Conservation (phyloP, 2,329 filamentous ascomycete species). For the Chrysoporthe austroafricana region DNA sequence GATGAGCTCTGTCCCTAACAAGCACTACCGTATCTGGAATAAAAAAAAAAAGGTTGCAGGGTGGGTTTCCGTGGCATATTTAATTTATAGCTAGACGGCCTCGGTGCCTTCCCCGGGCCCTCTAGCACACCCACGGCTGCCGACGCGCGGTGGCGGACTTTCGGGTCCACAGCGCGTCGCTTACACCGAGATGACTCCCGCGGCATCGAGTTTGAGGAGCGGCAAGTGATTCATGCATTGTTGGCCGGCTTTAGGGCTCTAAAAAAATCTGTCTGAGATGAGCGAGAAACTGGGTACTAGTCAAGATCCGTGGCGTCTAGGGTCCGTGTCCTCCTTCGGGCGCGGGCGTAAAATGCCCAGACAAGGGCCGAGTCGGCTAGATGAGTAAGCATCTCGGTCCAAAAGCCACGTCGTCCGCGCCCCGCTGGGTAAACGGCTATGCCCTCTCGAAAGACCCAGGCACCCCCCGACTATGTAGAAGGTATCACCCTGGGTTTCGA, state of each 20-base stretch:
- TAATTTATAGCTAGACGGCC: neutral
- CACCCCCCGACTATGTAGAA: neutral
- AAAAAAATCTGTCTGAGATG: neutral
- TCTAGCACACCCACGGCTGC: neutral
- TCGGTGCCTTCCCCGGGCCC: neutral
- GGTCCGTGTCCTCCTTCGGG: neutral
- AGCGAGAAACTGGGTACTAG: neutral
- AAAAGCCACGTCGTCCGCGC: neutral
- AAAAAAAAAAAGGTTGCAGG: neutral
- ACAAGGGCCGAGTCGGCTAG: neutral
- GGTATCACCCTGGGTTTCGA: neutral
- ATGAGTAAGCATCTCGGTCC: slow-evolving; percentile 1
- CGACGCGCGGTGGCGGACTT: neutral
- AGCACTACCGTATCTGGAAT: neutral
- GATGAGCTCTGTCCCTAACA: neutral
- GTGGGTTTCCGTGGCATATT: neutral
- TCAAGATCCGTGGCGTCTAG: neutral
- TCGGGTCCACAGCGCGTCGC: neutral
- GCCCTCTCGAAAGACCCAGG: neutral
- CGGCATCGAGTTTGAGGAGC: neutral
- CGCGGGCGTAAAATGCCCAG: slow-evolving; percentile 7
- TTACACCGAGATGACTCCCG: neutral
- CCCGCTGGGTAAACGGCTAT: neutral
- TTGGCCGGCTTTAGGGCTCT: neutral
- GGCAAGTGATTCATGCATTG: neutral